Evolutionary conservation across 345 rosid species (phyloP).

Genomic region (Ceriops zippeliana): DNA sequence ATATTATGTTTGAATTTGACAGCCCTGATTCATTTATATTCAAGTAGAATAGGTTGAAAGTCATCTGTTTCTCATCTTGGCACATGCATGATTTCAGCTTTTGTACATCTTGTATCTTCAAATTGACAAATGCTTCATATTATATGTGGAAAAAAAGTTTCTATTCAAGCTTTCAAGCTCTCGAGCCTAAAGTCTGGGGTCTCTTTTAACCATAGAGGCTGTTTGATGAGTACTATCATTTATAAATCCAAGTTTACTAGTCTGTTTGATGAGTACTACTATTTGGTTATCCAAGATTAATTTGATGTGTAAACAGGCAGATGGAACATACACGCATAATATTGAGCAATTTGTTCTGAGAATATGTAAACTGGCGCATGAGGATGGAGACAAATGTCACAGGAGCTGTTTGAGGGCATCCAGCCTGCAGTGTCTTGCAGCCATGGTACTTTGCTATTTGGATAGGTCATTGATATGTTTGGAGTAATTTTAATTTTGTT

Average conservation of each 20-base stretch:
- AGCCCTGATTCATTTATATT: no score
- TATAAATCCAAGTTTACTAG: slow-evolving; percentile 8
- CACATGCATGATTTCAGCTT: not conserved
- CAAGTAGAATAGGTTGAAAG: no score
- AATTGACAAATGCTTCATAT: not conserved
- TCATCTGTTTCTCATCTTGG: no score
- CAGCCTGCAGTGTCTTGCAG: slow-evolving; percentile 88
- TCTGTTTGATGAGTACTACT: not conserved
- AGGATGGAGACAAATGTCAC: slow-evolving; percentile 47
- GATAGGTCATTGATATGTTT: not conserved
- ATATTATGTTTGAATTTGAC: not conserved
- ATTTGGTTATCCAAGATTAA: slow-evolving; percentile 12
- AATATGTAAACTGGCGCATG: slow-evolving; percentile 66
- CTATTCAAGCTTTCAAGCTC: not conserved
- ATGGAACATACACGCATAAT: slow-evolving; percentile 70
- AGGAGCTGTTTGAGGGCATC: slow-evolving; percentile 57
- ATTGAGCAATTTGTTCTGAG: slow-evolving; percentile 65
- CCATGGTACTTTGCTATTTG: slow-evolving; percentile 74
- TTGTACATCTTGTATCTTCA: not conserved
- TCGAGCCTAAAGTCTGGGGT: no score
- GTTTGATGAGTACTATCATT: not conserved
- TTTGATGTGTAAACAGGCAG: slow-evolving; percentile 49
- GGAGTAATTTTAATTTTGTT: not conserved
- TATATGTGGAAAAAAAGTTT: not conserved
- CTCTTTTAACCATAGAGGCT: not conserved